Evolutionary conservation across 768 basidiomycete species (phyloP).

Genomic region (Rhodosporidiobolus sp.): DNA sequence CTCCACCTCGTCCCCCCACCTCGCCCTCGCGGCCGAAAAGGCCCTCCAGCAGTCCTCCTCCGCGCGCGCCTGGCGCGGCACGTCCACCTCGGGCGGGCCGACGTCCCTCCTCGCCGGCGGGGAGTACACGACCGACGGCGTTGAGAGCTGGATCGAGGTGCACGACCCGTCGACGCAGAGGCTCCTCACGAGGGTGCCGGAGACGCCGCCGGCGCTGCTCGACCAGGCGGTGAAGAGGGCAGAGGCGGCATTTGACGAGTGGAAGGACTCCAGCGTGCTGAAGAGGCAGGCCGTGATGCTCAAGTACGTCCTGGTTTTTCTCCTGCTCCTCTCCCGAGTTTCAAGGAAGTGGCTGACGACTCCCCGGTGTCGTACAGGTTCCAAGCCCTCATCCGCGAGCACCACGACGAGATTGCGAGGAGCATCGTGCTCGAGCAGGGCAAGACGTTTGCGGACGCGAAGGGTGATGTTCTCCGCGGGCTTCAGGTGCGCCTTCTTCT

Average conservation of each 20-base stretch:
- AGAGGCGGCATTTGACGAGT: slow-evolving; percentile 77
- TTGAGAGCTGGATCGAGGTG: slow-evolving; percentile 77
- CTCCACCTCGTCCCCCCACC: background rate
- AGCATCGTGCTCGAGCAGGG: slow-evolving; percentile 63
- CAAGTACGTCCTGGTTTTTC: slow-evolving; percentile 59
- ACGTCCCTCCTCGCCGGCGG: slow-evolving; percentile 92
- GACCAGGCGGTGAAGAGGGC: slow-evolving; percentile 78
- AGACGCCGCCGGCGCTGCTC: slow-evolving; percentile 78
- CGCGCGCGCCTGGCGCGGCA: slow-evolving; percentile 77
- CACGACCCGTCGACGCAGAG: slow-evolving; percentile 94
- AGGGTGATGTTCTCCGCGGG: slow-evolving; percentile 88
- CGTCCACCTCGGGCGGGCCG: slow-evolving; percentile 74
- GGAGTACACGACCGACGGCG: slow-evolving; percentile 77
- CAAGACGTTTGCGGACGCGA: slow-evolving; percentile 89
- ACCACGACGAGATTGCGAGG: slow-evolving; percentile 74
- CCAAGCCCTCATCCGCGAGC: slow-evolving; percentile 77
- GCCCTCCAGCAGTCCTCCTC: slow-evolving; percentile 3
- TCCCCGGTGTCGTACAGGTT: slow-evolving; percentile 56
- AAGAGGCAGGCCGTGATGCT: slow-evolving; percentile 81
- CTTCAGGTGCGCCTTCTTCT: slow-evolving; percentile 48
- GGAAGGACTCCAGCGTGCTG: slow-evolving; percentile 80
- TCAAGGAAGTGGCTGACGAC: too few species aligned
- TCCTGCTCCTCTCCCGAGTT: background rate
- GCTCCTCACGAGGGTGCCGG: slow-evolving; percentile 79
- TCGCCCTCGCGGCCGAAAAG: slow-evolving; percentile 16